Base-by-base conservation (phyloP, 1,284 basidiomycete species). In the Pulveroboletus sp. region DNA sequence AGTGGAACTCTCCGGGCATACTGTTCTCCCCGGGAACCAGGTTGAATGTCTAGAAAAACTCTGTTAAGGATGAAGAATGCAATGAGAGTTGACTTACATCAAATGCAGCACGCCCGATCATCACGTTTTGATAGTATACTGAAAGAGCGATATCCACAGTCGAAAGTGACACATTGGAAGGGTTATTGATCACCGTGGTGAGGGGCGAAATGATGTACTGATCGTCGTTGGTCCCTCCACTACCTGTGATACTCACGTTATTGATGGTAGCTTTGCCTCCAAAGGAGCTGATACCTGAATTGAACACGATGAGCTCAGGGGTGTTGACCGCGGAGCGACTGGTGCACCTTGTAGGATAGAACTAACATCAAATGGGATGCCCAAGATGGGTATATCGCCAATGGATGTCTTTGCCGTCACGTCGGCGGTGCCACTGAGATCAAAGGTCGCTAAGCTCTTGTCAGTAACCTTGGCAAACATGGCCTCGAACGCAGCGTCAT, bases 381-480 rank as follows among this genome's bases (percentile, higher is more conserved):
- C 82, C 5, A 75, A 72, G 56, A 91, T 89, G 1, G 84, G 83
- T 20, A 91, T 78, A 65, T 89, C 73, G 15, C 89, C 89, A 44
- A 91, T 86, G 1, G 79, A 68, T 2, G 89, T 91, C 52, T 77
- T 78, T 2, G 82, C 90, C 17, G 79, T 76, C 39, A 92, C 83
- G 61, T 85, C 77, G 0, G 85, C 83, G 1, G 77, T 75, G 17
- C 89, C 89, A 40, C 77, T 77, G 17, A 91, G 70, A 0, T 72
- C 77, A 18, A 90, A 76, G 9, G 75, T 72, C 8, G 81, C 74
- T 2, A 71, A 71, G n/a, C 73, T 59, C 42, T 71, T 75, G 44
- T 87, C 77, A 8, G 86, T 85, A 31, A 88, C 83, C 45, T 73
- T 77, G 0, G 81, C 79, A 52, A 91, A 83, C 69, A 91, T 76